Conservation (phyloP, 306 rosid species). For the Lablab purpureus region DNA sequence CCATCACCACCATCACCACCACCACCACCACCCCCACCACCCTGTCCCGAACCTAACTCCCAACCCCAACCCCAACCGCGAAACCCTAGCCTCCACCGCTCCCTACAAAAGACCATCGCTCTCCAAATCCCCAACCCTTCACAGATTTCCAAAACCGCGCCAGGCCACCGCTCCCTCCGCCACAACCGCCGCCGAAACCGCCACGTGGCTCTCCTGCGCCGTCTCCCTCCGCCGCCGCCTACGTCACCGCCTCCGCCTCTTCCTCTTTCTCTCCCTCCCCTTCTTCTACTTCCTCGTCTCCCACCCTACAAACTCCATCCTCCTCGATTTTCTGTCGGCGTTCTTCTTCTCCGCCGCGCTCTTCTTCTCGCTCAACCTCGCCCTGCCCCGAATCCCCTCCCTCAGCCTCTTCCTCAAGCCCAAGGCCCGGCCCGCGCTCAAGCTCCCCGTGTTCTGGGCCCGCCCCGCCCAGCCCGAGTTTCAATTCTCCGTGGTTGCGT, state of each 20-base stretch:
- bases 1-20: background rate
- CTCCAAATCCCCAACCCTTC: slow-evolving; percentile 11
- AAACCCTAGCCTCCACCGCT: background rate
- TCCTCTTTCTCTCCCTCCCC: slow-evolving; percentile 62
- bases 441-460: slow-evolving; percentile 19
- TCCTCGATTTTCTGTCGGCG: slow-evolving; percentile 60
- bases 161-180: background rate
- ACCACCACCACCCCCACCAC: background rate
- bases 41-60: background rate
- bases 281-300: slow-evolving; percentile 61
- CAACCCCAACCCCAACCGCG: background rate
- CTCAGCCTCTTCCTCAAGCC: slow-evolving; percentile 52
- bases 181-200: background rate
- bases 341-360: slow-evolving; percentile 63
- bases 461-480: background rate
- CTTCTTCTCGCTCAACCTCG: slow-evolving; percentile 59
- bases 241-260: slow-evolving; percentile 38
- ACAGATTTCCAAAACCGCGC: slow-evolving; percentile 1
- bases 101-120: background rate
- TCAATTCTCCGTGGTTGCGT: background rate
- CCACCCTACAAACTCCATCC: slow-evolving; percentile 54
- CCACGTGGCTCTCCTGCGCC: background rate
- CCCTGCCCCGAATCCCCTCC: slow-evolving; percentile 62
- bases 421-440: background rate
- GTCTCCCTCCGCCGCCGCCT: slow-evolving; percentile 27